Evolutionary conservation across 1,284 basidiomycete species (phyloP).

Genomic region (Cystobasidium sp.): DNA sequence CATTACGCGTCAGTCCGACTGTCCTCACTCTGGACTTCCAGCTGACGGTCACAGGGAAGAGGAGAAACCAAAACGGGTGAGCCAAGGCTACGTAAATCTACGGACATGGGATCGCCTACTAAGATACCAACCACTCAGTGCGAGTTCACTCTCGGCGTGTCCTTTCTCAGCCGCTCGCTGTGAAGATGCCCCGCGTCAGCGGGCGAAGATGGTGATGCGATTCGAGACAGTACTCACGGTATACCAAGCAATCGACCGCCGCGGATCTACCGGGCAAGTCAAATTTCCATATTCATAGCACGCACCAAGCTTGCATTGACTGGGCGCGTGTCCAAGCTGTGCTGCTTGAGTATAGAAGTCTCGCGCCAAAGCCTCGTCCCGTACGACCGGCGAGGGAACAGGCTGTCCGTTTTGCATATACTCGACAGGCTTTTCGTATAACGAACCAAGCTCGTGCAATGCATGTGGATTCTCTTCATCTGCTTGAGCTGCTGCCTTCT

Average conservation of each 20-base stretch:
- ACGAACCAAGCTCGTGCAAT: constrained; percentile 74
- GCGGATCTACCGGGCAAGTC: constrained; percentile 88
- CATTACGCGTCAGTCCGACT: not conserved
- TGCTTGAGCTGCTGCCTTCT: constrained; percentile 92
- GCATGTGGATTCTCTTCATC: constrained; percentile 99
- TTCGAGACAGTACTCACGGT: constrained; percentile 77
- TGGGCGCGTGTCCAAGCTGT: constrained; percentile 89
- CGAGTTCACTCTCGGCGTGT: constrained; percentile 90
- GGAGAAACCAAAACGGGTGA: not conserved
- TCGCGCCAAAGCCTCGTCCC: constrained; percentile 79
- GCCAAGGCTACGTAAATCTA: not conserved
- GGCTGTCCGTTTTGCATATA: constrained; percentile 54
- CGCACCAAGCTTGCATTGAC: constrained; percentile 92
- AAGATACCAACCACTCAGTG: constrained; percentile 96
- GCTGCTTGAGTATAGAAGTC: constrained; percentile 89
- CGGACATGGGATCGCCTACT: constrained; percentile 58
- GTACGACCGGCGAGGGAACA: constrained; percentile 63
- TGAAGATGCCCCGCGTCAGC: constrained; percentile 59
- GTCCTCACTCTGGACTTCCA: constrained; percentile 57
- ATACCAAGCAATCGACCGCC: constrained; percentile 95
- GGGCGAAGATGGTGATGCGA: not conserved
- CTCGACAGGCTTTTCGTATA: constrained; percentile 77
- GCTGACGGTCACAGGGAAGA: constrained; percentile 59
- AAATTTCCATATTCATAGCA: constrained; percentile 92
- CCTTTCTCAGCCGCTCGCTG: constrained; percentile 90